phyloP scores from a whole-genome alignment of 2,329 filamentous ascomycete species.

The Phyllosticta citribraziliensis region DNA sequence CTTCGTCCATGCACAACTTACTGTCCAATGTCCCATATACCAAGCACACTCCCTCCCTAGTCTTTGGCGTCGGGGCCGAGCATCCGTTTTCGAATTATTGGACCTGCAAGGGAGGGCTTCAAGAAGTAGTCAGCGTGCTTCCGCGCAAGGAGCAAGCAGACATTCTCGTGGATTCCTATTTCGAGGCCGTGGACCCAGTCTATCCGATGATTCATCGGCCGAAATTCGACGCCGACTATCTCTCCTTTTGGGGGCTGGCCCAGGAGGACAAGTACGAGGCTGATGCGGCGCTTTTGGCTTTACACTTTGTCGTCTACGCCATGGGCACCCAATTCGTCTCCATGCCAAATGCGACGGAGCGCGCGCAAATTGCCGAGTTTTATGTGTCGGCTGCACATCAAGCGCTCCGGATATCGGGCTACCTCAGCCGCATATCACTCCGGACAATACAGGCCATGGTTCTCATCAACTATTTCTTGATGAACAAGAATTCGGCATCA shows the following conservation, averaged over 20 bases:
- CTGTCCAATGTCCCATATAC: slow-evolving; percentile 67
- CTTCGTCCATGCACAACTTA: slow-evolving; percentile 40
- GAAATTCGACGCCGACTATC: slow-evolving; percentile 68
- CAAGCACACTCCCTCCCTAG: slow-evolving; percentile 59
- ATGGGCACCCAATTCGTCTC: slow-evolving; percentile 70
- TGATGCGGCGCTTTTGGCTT: slow-evolving; percentile 60
- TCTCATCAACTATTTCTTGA: slow-evolving; percentile 71
- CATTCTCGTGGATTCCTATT: slow-evolving; percentile 49
- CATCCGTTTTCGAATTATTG: slow-evolving; percentile 79
- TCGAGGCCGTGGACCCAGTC: slow-evolving; percentile 60
- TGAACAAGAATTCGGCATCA: slow-evolving; percentile 76
- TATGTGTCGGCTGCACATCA: slow-evolving; percentile 74
- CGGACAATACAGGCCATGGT: slow-evolving; percentile 72
- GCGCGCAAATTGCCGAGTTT: slow-evolving; percentile 69
- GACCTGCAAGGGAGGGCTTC: slow-evolving; percentile 66
- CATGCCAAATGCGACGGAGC: slow-evolving; percentile 45
- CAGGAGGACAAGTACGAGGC: slow-evolving; percentile 47
- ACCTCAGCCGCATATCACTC: slow-evolving; percentile 64
- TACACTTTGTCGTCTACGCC: slow-evolving; percentile 69
- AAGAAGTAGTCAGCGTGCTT: slow-evolving; percentile 65
- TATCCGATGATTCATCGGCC: slow-evolving; percentile 72
- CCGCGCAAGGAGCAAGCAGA: slow-evolving; percentile 69
- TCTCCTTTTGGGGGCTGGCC: slow-evolving; percentile 62
- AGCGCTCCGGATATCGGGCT: slow-evolving; percentile 63
- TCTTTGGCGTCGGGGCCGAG: slow-evolving; percentile 71